phyloP scores from a whole-genome alignment of 768 basidiomycete species.

The Lactifluus pinguis region DNA sequence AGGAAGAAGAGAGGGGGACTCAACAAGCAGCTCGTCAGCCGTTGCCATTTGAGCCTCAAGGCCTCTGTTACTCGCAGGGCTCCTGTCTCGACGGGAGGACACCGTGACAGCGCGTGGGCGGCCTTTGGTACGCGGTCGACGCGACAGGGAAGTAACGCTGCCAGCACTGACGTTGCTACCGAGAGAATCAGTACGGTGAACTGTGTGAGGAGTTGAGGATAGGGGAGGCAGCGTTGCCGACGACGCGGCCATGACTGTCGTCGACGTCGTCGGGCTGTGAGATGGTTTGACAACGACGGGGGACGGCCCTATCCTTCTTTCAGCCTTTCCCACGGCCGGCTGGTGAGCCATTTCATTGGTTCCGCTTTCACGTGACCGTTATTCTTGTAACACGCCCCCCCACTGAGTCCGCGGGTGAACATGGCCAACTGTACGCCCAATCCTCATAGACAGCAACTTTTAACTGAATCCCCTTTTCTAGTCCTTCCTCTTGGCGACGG shows the following conservation, averaged over 20 bases:
- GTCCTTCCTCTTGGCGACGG: slow-evolving; percentile 61
- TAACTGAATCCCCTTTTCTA: slow-evolving; percentile 20
- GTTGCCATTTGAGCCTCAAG: slow-evolving; percentile 13
- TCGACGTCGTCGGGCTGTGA: slow-evolving; percentile 21
- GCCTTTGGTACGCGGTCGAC: slow-evolving; percentile 26
- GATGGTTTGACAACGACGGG: slow-evolving; percentile 10
- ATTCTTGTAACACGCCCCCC: background rate
- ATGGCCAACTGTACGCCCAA: slow-evolving; percentile 3
- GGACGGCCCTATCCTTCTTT: slow-evolving; percentile 2
- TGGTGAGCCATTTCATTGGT: background rate
- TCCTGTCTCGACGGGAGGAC: slow-evolving; percentile 23
- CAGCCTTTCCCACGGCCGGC: slow-evolving; percentile 8
- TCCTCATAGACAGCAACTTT: background rate
- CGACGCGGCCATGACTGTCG: slow-evolving; percentile 25
- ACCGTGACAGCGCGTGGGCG: slow-evolving; percentile 22
- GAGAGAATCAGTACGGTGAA: slow-evolving; percentile 26
- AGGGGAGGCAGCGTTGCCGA: slow-evolving; percentile 23
- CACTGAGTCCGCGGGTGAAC: background rate
- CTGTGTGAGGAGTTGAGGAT: slow-evolving; percentile 10
- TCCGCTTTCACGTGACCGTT: background rate
- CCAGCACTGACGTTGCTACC: slow-evolving; percentile 23
- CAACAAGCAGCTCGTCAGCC: slow-evolving; percentile 15
- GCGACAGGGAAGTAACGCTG: slow-evolving; percentile 23
- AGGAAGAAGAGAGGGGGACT: slow-evolving; percentile 18
- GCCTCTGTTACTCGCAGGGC: slow-evolving; percentile 16